phyloP scores from a whole-genome alignment of 805 yeast genomes.

The Starmerella gropengiesseri region DNA sequence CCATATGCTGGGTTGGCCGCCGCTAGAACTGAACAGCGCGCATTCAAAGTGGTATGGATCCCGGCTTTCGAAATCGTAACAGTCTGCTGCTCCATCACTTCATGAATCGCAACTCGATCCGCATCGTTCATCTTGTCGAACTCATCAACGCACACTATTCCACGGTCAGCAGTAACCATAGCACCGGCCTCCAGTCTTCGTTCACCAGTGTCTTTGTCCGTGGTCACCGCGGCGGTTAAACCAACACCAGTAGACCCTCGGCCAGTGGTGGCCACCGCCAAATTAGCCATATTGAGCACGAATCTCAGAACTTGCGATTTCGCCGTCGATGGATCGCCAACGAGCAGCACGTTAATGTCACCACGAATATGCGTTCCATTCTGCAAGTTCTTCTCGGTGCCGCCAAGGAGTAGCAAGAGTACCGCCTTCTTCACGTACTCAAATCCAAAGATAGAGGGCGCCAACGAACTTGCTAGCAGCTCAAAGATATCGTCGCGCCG shows the following conservation, averaged over 20 bases:
- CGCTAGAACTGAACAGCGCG: conserved; percentile 92
- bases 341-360: conserved; percentile 91
- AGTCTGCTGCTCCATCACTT: conserved; percentile 99
- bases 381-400: conserved; percentile 83
- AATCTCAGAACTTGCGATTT: conserved; percentile 91
- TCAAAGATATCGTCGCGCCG: conserved; percentile 65
- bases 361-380: conserved; percentile 97
- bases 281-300: conserved; percentile 85
- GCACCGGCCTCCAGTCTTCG: conserved; percentile 97
- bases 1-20: conserved; percentile 98
- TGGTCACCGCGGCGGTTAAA: conserved; percentile 95
- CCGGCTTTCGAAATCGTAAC: conserved; percentile 98
- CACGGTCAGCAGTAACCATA: conserved; percentile 96
- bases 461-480: conserved; percentile 70
- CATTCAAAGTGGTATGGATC: conserved; percentile 89
- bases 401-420: conserved; percentile 80
- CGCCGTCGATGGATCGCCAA: conserved; percentile 98
- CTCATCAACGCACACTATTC: conserved; percentile 96
- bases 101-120: conserved; percentile 96
- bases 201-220: conserved; percentile 95
- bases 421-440: conserved; percentile 86
- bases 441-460: conserved; percentile 93
- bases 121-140: conserved; percentile 96
- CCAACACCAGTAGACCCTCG: conserved; percentile 99
- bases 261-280: conserved; percentile 97